A percentile compares a stretch with the other conserved stretches of the same genome.
These are phyloP conservation scores for Clitopilus hobsonii DNA, from an alignment of 768 basidiomycete genomes.

Conservation along the genomic window DNA sequence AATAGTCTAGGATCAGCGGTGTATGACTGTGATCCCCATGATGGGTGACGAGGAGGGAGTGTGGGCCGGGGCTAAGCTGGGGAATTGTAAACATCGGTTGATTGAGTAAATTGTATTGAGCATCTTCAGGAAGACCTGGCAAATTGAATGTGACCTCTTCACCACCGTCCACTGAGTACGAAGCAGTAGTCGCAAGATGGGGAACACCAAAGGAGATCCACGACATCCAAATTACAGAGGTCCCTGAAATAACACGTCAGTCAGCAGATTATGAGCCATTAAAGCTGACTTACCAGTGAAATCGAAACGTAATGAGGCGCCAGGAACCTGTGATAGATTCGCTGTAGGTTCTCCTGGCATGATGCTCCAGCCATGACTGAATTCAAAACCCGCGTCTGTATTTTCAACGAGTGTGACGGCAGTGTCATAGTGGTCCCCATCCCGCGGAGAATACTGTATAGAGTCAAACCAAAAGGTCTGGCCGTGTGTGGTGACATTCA, in stretches of 20 bases:
- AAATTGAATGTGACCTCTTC: not conserved
- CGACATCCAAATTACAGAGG: not conserved
- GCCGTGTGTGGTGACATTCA: not conserved
- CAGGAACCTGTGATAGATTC: slow-evolving; percentile 10
- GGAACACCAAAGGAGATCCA: not conserved
- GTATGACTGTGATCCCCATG: slow-evolving; percentile 1
- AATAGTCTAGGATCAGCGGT: not conserved
- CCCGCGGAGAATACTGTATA: slow-evolving; percentile 5
- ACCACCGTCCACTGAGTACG: not conserved
- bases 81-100: slow-evolving; percentile 11
- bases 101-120: not conserved
- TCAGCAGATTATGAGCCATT: not conserved
- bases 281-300: not conserved
- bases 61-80: slow-evolving; percentile 7
- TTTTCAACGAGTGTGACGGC: not conserved
- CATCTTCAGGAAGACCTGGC: not conserved
- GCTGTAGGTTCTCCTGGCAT: slow-evolving; percentile 3
- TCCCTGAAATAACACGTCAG: not conserved
- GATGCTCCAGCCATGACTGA: not conserved
- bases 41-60: slow-evolving; percentile 10
- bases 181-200: not conserved
- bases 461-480: not conserved
- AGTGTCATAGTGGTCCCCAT: not conserved
- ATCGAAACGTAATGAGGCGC: not conserved
- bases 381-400: slow-evolving; percentile 6